Base-by-base conservation (phyloP, 306 rosid genomes). In the Fragaria iinumae region DNA sequence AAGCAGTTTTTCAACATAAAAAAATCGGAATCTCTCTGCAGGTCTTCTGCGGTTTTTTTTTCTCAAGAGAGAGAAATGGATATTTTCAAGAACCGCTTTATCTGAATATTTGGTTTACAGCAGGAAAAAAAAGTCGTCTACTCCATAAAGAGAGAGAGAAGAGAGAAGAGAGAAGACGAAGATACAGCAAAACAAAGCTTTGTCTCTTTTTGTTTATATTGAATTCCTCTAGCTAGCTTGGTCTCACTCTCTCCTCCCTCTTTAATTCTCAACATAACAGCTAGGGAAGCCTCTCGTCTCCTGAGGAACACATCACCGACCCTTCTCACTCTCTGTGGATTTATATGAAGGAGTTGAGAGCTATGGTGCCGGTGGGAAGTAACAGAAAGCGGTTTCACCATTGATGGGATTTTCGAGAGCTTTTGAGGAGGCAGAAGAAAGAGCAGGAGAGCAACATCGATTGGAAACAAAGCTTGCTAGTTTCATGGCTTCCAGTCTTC, bases 401-500 rank as follows among this genome's bases (percentile, higher is more conserved):
- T 88, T 86, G 78, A 85, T 87, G 88, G 84, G 82, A 69, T 62
- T 84, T 66, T 32, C 69, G 17, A 79, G 83, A 75, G 83, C 83
- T 73, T 66, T 69, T 52, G 65, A 27, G 36, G 80, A 74, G 64
- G 84, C 74, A 16, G 67, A 78, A 50, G 60, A 79, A 74, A 83
- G 66, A 77, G 45, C 23, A 63, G 27, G 45, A 3, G 60, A 53
- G 52, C 77, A 80, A 64, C 82, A 50, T 45, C 73, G 64, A 10
- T 18, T 45, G 32, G 47, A 75, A 32, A 63, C 71, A 18, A 74
- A 75, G 87, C 56, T 80, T 32, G 45, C 79, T 63, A 69, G 84
- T 64, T 80, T 50, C 69, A 90, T 87, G 93, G 91, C 88, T 86
- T 92, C 93, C 10, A 71, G 74, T 80, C 75, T 83, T 25, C 80